These are phyloP conservation scores for Mucor ambiguus DNA, from an alignment of 371 early-diverging fungal species.

Conservation along the genomic window DNA sequence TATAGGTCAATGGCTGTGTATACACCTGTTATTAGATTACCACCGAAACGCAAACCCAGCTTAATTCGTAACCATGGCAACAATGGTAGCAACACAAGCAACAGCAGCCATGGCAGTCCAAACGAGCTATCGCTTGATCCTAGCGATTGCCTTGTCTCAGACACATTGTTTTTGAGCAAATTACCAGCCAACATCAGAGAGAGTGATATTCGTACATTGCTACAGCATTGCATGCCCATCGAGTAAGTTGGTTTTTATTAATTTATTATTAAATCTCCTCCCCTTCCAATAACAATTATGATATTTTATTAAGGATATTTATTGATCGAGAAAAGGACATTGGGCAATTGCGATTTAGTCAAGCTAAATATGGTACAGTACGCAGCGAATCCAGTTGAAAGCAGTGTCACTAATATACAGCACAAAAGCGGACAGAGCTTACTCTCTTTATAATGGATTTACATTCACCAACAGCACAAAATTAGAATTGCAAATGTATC, in stretches of 20 bases:
- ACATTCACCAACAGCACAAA: slow-evolving; percentile 37
- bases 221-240: slow-evolving; percentile 46
- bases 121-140: slow-evolving; percentile 20
- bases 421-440: slow-evolving; percentile 40
- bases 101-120: neutral
- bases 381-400: neutral
- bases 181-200: slow-evolving; percentile 38
- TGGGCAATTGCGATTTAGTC: slow-evolving; percentile 32
- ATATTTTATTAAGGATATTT: slow-evolving; percentile 18
- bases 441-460: slow-evolving; percentile 40
- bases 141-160: slow-evolving; percentile 39
- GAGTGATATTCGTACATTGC: slow-evolving; percentile 38
- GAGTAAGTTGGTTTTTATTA: slow-evolving; percentile 36
- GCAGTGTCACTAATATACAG: neutral
- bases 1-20: slow-evolving; percentile 34
- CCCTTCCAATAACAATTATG: slow-evolving; percentile 5
- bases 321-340: slow-evolving; percentile 26
- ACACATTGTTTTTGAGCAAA: slow-evolving; percentile 42
- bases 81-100: neutral
- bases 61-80: slow-evolving; percentile 15
- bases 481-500: slow-evolving; percentile 38
- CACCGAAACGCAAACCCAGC: slow-evolving; percentile 43
- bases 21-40: slow-evolving; percentile 42
- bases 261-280: slow-evolving; percentile 12
- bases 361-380: slow-evolving; percentile 29